Evolutionary conservation across 2,329 filamentous ascomycete species (phyloP), one percentile per base, ranked within the genome.

Genomic region (Grosmannia huntii): DNA sequence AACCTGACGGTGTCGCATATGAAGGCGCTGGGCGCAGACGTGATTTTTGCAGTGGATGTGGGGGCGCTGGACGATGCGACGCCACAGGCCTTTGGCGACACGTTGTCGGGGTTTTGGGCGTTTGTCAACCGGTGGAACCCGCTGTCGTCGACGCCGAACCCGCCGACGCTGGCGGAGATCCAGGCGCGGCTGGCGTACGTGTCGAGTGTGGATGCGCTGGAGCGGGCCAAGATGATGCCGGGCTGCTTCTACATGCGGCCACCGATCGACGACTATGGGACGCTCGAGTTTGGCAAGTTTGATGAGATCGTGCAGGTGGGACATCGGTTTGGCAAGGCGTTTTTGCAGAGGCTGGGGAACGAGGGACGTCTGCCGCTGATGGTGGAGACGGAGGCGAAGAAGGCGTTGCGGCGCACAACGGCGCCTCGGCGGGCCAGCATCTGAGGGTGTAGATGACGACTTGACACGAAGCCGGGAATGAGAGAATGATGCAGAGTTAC

Each of bases 191-290:
- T 99, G 7, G 94, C 94, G 0, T 99, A 99, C 67, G 94, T 99
- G 53, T 94, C 87, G 5, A 95, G 88, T 57, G 90, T 96, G 14
- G 94, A 97, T 69, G 94, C 94, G 28, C 77, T 99, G 28, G 94
- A 99, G 71, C 81, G 91, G 44, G 94, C 94, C 27, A 99, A 99
- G 77, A 86, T 79, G 5, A 92, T 87, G 67, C 84, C 90, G 0
- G 94, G 94, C 0, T 97, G 92, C 70, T 78, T 95, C 56, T 99
- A 99, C 71, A 95, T 99, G 89, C 83, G 94, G 1, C 95, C 95
- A 5, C 94, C 94, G 0, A 87, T 99, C 62, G 94, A 97, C 67
- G 80, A 83, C 1, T 99, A 96, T 65, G 94, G 91, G 5, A 99
- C 94, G 1, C 75, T 99, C 33, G 94, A 99, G 60, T 99, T 99